phyloP scores from a whole-genome alignment of 106 monocot genomes.

The Dendrobium officinale region DNA sequence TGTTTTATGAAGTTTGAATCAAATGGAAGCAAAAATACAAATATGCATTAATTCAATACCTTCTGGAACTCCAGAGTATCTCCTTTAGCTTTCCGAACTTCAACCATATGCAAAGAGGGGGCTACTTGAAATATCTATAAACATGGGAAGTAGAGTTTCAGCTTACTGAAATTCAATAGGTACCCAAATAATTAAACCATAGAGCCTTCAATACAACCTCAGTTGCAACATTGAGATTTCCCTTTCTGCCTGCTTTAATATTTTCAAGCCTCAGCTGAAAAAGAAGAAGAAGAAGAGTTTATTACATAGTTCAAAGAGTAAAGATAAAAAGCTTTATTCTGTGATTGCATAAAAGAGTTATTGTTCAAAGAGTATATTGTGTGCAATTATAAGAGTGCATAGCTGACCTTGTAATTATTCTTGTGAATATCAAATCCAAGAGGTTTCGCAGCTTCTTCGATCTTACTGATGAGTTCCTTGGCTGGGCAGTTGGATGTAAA shows the following conservation, averaged over 20 bases:
- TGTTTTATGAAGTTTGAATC: not conserved
- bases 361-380: not conserved
- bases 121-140: constrained; percentile 37
- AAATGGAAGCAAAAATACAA: not conserved
- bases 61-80: constrained; percentile 34
- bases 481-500: constrained; percentile 40
- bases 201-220: not conserved
- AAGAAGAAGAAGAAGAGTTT: not conserved
- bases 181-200: not conserved
- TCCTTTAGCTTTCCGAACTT: constrained; percentile 30
- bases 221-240: not conserved
- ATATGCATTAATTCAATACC: constrained; percentile 6
- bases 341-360: not conserved
- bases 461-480: constrained; percentile 30
- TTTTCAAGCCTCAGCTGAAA: not conserved
- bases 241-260: not conserved
- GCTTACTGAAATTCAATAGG: not conserved
- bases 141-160: not conserved
- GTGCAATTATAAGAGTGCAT: no score
- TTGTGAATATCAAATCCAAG: constrained; percentile 39
- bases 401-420: constrained; percentile 36
- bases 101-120: constrained; percentile 29
- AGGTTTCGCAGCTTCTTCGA: constrained; percentile 36
- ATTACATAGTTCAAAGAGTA: not conserved
- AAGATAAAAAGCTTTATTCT: not conserved